Base-by-base conservation (phyloP, 352 stramenopile genomes). In the Thraustochytrium sp. region DNA sequence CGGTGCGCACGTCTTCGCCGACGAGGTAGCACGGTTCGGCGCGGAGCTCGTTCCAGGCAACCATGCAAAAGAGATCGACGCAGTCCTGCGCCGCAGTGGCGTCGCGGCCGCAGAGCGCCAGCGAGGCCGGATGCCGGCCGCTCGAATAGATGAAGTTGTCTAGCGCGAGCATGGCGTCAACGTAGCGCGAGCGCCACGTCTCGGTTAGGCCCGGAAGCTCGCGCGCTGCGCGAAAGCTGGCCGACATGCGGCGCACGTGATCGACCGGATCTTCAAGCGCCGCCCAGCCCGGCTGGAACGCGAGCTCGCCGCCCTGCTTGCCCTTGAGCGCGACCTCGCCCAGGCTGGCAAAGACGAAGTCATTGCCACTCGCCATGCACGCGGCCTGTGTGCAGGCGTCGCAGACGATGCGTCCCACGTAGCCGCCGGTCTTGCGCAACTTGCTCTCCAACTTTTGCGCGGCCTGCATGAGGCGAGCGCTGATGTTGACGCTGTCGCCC, bases 401-500 rank as follows among this genome's bases (percentile, higher is more conserved):
- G 63, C 59, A 84, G 5, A 84, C 4, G 26, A 85, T 83, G 18
- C 26, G 16, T 1, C 63, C 23, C 16, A 54, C 3, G 31, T 48
- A 73, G 21, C 56, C 34, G 9, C 11, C 31, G 16, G 23, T 85
- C 3, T 16, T 61, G 23, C 21, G 36, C 44, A 84, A 18, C 3
- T 34, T 63, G 9, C 29, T 8, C 31, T 51, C 16, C 9, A 37
- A 42, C 31, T 82, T 26, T 23, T 62, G 84, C 11, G 85, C 87
- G 36, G 91, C 90, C 73, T 96, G 90, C 94, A 97, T 97, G 9
- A 98, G 88, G 11, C 94, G 88, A 11, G 94, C 94, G 3, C 91
- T 93, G 3, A 96, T 82, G 62, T 98, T 98, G 23, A 98, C 94
- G n/a, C 94, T 93, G 80, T 97, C 92, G 1, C 94, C 94, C 0